Evolutionary conservation across 2,329 filamentous ascomycete genomes (phyloP).

Genomic region (Aspergillus versicolor): DNA sequence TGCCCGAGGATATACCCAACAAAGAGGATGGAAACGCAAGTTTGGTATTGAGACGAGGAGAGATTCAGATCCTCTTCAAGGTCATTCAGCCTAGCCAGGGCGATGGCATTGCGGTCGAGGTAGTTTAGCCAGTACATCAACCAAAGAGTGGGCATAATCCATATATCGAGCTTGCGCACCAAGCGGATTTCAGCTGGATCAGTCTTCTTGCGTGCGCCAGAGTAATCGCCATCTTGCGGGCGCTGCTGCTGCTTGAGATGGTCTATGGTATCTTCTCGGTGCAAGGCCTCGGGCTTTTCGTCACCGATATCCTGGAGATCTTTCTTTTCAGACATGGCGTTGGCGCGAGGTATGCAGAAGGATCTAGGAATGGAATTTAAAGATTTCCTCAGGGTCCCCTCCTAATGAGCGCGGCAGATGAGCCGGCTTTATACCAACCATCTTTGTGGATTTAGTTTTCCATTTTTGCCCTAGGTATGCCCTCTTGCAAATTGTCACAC

Average conservation of each 20-base stretch:
- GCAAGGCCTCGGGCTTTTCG: conserved; percentile 13
- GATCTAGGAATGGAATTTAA: no score
- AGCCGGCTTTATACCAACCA: not conserved
- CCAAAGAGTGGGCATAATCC: conserved; percentile 42
- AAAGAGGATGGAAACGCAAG: conserved; percentile 27
- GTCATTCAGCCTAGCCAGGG: conserved; percentile 28
- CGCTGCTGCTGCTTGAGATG: conserved; percentile 8
- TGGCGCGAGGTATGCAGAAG: not conserved
- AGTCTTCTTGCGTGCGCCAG: conserved; percentile 41
- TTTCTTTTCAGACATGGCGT: conserved; percentile 5
- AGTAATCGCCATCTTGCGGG: conserved; percentile 31
- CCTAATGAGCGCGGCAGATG: not conserved
- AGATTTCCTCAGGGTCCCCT: not conserved
- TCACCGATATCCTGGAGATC: not conserved
- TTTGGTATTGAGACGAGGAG: conserved; percentile 30
- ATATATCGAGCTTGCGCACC: conserved; percentile 37
- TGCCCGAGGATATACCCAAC: conserved; percentile 24
- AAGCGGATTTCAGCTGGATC: conserved; percentile 39
- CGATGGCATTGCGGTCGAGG: conserved; percentile 33
- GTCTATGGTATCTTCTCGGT: conserved; percentile 15
- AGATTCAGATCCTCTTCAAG: conserved; percentile 29
- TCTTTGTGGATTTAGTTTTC: not conserved
- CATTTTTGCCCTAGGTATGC: not conserved
- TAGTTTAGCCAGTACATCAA: conserved; percentile 35
- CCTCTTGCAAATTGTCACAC: not conserved